Conservation (phyloP, 306 rosid genomes). For the Cucumis melo region DNA sequence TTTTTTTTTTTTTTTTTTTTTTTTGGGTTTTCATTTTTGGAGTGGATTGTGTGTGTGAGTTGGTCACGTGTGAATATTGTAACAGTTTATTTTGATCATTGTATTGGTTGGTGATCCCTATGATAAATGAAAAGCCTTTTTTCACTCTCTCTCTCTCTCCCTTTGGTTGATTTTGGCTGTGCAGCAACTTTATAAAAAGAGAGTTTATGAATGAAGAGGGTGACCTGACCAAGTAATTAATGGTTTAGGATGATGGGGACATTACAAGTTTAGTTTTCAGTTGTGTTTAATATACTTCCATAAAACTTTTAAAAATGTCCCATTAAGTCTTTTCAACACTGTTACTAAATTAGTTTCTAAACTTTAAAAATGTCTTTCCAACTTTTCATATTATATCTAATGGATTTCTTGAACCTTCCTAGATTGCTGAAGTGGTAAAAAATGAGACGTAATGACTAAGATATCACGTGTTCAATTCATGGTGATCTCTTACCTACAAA, state of each 20-base stretch:
- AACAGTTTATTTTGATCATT: neutral
- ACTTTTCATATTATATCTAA: too few relatives aligned
- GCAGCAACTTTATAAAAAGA: neutral
- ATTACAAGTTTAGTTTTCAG: too few relatives aligned
- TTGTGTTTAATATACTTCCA: too few relatives aligned
- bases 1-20: neutral
- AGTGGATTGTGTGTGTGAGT: slow-evolving; percentile 5
- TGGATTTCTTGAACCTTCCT: too few relatives aligned
- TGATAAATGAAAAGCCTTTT: neutral
- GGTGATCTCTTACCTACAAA: too few relatives aligned
- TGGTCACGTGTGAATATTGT: slow-evolving; percentile 1
- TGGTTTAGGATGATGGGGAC: neutral
- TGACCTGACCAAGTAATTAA: neutral
- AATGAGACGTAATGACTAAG: too few relatives aligned
- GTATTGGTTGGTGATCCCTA: neutral
- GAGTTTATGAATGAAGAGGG: neutral
- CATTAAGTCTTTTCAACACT: too few relatives aligned
- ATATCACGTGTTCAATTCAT: too few relatives aligned
- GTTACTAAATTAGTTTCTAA: too few relatives aligned
- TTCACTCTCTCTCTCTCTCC: neutral
- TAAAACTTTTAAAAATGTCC: too few relatives aligned
- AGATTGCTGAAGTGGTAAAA: too few relatives aligned
- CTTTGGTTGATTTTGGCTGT: neutral
- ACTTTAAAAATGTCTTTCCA: too few relatives aligned
- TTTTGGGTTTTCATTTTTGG: neutral